Base-by-base conservation (phyloP, 495 filamentous ascomycete species). In the Penicillium maclennaniae region DNA sequence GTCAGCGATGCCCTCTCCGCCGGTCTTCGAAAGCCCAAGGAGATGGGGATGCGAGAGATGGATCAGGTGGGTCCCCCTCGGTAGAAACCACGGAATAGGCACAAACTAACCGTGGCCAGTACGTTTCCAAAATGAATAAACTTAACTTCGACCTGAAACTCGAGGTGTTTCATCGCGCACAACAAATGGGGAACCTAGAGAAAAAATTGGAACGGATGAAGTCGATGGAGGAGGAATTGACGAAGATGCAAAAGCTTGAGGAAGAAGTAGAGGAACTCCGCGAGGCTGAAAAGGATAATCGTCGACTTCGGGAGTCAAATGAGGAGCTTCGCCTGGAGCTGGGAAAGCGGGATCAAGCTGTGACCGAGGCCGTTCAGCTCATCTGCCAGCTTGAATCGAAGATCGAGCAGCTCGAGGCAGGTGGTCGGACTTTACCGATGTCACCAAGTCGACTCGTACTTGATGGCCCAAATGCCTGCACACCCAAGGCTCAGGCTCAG, bases 71-170 rank as follows among this genome's bases (percentile, higher is more conserved):
- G 67, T 61, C 38, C 21, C 38, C 21, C 15, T 17, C 14, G 28
- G 15, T 26, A 26, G 16, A 34, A 34, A 39, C 20, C 27, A 19
- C 20, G 37, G n/a, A 16, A 31, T 53, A 9, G 17, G 43, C 47
- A 43, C 16, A 27, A 38, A 44, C 51, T 59, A 36, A 55, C 46
- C 44, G 53, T 12, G 19, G 27, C 2, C 54, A 79, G 71, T 74
- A 78, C 53, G 69, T 80, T 44, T 82, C 78, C 2, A 88, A 81
- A 43, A 71, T 95, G 42, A 85, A 86, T 62, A 95, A 95, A 61
- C 82, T 92, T 62, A 93, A 95, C 59, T 97, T 95, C 62, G 88
- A 92, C 62, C 75, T 97, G 51, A 95, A 95, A 67, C 74, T 96
- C 43, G 88, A 92, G 54, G 75, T 96, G 1, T 88, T 82, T 59